Conservation (phyloP, 2,329 filamentous ascomycete genomes). For the Fusarium redolens region DNA sequence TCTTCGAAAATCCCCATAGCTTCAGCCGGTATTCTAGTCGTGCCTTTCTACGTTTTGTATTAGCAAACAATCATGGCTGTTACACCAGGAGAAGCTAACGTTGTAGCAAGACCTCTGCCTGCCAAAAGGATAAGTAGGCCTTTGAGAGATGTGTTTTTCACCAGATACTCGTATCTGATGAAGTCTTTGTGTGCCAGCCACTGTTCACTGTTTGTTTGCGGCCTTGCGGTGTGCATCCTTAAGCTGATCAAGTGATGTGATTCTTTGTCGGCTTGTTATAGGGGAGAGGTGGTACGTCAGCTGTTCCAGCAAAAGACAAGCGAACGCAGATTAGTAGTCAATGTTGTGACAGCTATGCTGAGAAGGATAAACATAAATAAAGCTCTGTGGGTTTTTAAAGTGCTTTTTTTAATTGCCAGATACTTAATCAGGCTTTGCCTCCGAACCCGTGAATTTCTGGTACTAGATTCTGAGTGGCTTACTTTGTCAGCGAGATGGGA, state of each 20-base stretch:
- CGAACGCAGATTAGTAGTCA: accelerated
- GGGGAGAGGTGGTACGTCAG: neutral
- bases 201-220: neutral
- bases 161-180: neutral
- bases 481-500: no score
- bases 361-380: neutral
- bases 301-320: neutral
- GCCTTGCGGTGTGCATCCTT: neutral
- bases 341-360: neutral
- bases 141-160: neutral
- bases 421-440: no score
- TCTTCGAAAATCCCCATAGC: neutral
- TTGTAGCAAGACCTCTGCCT: neutral
- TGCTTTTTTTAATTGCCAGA: no score
- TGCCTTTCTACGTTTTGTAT: neutral
- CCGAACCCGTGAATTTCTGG: no score
- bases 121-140: neutral
- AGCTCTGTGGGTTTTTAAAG: neutral
- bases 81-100: neutral
- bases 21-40: neutral
- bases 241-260: neutral
- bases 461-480: no score
- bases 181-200: neutral
- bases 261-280: neutral
- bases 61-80: neutral